These are phyloP conservation scores for Seiridium unicorne DNA, from an alignment of 2,329 filamentous ascomycete genomes.

Conservation along the genomic window DNA sequence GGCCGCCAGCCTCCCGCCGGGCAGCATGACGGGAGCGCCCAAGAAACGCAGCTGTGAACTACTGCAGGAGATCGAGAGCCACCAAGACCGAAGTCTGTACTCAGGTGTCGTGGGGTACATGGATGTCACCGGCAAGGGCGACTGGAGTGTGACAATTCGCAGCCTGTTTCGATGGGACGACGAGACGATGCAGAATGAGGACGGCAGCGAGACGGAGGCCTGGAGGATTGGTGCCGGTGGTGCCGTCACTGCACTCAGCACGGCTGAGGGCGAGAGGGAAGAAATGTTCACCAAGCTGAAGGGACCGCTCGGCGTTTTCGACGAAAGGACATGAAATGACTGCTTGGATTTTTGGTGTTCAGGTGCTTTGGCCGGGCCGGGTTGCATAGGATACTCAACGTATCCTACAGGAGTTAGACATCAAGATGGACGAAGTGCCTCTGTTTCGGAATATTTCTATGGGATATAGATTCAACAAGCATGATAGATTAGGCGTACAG, in stretches of 20 bases:
- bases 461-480: background rate
- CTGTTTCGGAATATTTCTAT: background rate
- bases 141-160: constrained; percentile 90
- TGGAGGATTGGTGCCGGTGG: constrained; percentile 91
- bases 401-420: constrained; percentile 1
- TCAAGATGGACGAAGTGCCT: too few relatives aligned
- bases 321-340: constrained; percentile 21
- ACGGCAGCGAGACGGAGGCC: constrained; percentile 42
- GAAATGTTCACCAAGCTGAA: constrained; percentile 83
- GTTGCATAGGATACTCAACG: constrained; percentile 13
- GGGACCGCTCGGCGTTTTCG: constrained; percentile 53
- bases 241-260: constrained; percentile 83
- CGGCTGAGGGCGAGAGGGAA: constrained; percentile 76
- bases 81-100: constrained; percentile 70
- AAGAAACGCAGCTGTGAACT: constrained; percentile 92
- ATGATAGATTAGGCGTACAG: background rate
- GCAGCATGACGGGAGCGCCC: constrained; percentile 94
- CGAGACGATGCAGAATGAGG: constrained; percentile 36
- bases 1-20: constrained; percentile 76
- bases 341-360: background rate
- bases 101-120: constrained; percentile 89
- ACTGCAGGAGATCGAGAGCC: constrained; percentile 65
- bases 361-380: background rate
- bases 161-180: constrained; percentile 74
- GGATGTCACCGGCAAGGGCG: constrained; percentile 78